Percentiles rank a stretch among this genome's conserved stretches.
phyloP scores from a whole-genome alignment of 1,284 basidiomycete genomes.

The Omphalotus olearius region DNA sequence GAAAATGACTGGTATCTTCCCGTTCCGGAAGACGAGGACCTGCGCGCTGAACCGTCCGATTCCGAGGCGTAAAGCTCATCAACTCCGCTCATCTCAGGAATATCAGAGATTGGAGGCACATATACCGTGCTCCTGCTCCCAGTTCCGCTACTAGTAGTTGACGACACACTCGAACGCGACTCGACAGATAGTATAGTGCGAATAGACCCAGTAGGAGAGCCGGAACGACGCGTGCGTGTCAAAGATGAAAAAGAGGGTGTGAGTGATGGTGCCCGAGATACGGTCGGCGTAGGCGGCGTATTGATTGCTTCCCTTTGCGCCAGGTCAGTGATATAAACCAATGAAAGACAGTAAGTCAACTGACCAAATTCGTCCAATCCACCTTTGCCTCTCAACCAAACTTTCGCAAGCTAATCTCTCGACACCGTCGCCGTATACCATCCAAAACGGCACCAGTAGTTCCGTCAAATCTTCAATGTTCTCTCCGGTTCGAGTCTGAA shows the following conservation, averaged over 20 bases:
- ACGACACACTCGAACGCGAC: conserved; percentile 29
- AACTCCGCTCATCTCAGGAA: conserved; percentile 66
- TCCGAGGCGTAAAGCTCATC: conserved; percentile 33
- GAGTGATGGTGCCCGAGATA: conserved; percentile 24
- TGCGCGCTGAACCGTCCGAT: conserved; percentile 12
- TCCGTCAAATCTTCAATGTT: conserved; percentile 57
- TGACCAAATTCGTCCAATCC: conserved; percentile 85
- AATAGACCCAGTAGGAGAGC: conserved; percentile 71
- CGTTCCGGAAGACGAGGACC: conserved; percentile 14
- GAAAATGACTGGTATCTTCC: conserved; percentile 27
- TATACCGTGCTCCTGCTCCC: conserved; percentile 69
- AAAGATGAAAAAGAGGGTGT: conserved; percentile 10
- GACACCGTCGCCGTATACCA: conserved; percentile 83
- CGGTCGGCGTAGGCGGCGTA: conserved; percentile 26
- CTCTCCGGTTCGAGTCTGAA: not conserved
- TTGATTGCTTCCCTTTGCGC: conserved; percentile 62
- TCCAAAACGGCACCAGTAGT: conserved; percentile 80
- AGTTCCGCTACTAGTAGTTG: conserved; percentile 22
- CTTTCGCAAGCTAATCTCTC: conserved; percentile 83
- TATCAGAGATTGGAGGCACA: conserved; percentile 60
- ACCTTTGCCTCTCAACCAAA: conserved; percentile 76
- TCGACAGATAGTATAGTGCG: conserved; percentile 61
- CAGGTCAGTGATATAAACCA: conserved; percentile 7
- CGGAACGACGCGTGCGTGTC: conserved; percentile 26
- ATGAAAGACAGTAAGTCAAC: conserved; percentile 19